Conservation (phyloP, 108 stramenopile genomes). For the Craspedostauros australis region DNA sequence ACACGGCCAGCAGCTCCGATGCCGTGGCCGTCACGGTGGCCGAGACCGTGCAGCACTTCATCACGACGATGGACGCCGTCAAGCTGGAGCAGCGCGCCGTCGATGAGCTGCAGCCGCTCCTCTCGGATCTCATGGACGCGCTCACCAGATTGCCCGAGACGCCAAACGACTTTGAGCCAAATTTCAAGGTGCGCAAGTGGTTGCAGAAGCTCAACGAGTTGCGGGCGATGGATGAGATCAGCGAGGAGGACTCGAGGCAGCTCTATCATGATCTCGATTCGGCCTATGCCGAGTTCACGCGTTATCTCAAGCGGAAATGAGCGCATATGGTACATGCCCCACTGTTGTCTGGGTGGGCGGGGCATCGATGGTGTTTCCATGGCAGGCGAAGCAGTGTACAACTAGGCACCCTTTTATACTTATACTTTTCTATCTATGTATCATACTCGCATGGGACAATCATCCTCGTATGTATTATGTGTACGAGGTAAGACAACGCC, state of each 20-base stretch:
- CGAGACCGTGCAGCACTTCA: conserved; percentile 91
- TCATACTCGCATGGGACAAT: too few relatives aligned
- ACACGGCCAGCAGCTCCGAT: conserved; percentile 19
- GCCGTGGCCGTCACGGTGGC: conserved; percentile 76
- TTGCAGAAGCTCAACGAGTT: conserved; percentile 86
- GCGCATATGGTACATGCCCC: background rate
- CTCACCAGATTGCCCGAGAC: conserved; percentile 79
- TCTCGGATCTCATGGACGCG: conserved; percentile 87
- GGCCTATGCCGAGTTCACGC: conserved; percentile 84
- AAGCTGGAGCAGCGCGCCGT: conserved; percentile 91
- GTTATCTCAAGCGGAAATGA: conserved; percentile 43
- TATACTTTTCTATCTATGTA: too few relatives aligned
- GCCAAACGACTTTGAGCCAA: conserved; percentile 87
- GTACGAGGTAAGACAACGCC: too few relatives aligned
- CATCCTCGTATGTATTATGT: too few relatives aligned
- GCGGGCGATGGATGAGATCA: conserved; percentile 91
- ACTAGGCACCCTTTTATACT: too few relatives aligned
- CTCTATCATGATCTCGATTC: conserved; percentile 85
- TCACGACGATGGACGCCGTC: conserved; percentile 98
- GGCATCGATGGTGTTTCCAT: too few relatives aligned
- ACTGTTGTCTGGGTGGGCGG: too few relatives aligned
- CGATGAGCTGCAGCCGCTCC: conserved; percentile 93
- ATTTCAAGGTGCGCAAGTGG: conserved; percentile 83
- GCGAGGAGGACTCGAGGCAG: conserved; percentile 90
- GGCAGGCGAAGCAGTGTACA: too few relatives aligned